Base-by-base conservation (phyloP, 345 rosid genomes). In the Chamaenerion angustifolium region DNA sequence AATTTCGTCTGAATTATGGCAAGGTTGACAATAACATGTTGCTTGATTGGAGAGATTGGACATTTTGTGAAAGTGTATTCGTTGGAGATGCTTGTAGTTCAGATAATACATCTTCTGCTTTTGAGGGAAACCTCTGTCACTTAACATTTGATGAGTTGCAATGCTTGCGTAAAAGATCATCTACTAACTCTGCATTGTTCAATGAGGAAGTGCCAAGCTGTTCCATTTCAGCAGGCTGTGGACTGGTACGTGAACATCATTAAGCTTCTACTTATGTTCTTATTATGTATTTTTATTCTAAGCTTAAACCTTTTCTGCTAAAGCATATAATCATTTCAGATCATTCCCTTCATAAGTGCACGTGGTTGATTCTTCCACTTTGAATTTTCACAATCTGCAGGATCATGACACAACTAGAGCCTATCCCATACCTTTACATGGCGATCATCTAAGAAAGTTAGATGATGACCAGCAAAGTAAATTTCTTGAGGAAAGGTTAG, bases 11-110 rank as follows among this genome's bases (percentile, higher is more conserved):
- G 46, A 47, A 27, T 51, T 10, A 21, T 63, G 57, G 25, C 55
- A 27, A 65, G 62, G 67, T 81, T 75, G 84, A 78, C 60, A 72
- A 59, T 55, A 59, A 43, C 48, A 56, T 17, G 56, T 25, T 68
- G 61, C 59, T 80, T 71, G 90, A 87, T 70, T 92, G 98, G 98
- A 76, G 64, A 56, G 63, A 71, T 49, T 84, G 89, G 95, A 61
- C 55, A 11, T 76, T 87, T 72, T 43, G 43, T 40, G 84, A 72
- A 61, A 55, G 76, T 61, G 25, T 56, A 23, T 58, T 56, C 49
- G 40, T 42, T n/a, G 58, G 41, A 48, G 37, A 40, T 45, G 47
- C 35, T 57, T 43, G 43, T 60, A 18, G 37, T 53, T 40, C 51
- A 46, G 76, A 61, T 46, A 53, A 62, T 8, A 52, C 54, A 13